Conservation (phyloP, 441 rosid species). For the Breynia disticha region DNA sequence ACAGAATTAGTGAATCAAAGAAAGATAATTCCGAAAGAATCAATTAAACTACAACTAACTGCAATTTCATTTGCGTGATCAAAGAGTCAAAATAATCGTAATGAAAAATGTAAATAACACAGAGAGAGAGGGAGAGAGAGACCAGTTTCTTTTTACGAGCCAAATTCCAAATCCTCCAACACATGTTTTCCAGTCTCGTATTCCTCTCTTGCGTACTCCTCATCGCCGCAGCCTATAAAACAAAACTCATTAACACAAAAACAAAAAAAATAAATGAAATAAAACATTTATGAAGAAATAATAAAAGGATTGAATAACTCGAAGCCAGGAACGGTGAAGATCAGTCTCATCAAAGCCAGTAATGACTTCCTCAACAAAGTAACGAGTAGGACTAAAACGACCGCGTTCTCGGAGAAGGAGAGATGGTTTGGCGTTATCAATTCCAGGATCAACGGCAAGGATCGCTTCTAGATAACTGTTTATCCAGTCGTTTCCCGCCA, state of each 20-base stretch:
- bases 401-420: constrained; percentile 90
- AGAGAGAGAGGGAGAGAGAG: background rate
- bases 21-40: no score
- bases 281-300: background rate
- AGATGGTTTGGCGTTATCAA: constrained; percentile 78
- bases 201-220: constrained; percentile 90
- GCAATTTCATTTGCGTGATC: no score
- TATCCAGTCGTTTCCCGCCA: constrained; percentile 99
- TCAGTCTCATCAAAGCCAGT: constrained; percentile 97
- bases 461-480: constrained; percentile 97
- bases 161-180: constrained; percentile 98
- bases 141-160: constrained; percentile 97
- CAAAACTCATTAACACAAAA: background rate
- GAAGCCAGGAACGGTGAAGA: constrained; percentile 87
- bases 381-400: constrained; percentile 90
- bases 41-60: no score
- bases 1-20: no score
- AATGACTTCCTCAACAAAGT: constrained; percentile 96
- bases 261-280: background rate
- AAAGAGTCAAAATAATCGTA: background rate
- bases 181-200: constrained; percentile 89
- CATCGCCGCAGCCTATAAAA: constrained; percentile 69
- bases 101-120: background rate
- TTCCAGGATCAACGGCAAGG: constrained; percentile 84
- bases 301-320: constrained; percentile 22